Evolutionary conservation across 2,329 filamentous ascomycete species (phyloP).

Genomic region (Paecilomyces variotii): DNA sequence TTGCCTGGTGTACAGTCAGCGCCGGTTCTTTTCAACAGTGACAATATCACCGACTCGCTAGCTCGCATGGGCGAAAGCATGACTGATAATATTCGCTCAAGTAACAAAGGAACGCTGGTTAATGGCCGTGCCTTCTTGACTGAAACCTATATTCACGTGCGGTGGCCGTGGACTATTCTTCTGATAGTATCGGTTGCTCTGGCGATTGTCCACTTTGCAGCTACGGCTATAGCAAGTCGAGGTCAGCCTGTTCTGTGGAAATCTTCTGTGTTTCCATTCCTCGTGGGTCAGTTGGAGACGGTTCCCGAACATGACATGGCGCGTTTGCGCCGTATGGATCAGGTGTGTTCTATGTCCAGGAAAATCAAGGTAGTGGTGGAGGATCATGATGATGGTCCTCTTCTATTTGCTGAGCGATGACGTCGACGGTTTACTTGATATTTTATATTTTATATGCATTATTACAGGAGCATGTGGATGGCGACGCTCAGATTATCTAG

Average conservation of each 20-base stretch:
- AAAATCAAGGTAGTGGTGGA: too few species aligned
- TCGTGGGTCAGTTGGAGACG: background rate
- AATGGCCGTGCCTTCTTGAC: slow-evolving; percentile 11
- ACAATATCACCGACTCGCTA: slow-evolving; percentile 2
- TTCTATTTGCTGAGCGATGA: too few species aligned
- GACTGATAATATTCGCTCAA: slow-evolving; percentile 9
- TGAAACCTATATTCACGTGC: slow-evolving; percentile 22
- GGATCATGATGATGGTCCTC: too few species aligned
- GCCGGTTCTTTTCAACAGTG: background rate
- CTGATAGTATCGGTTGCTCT: slow-evolving; percentile 13
- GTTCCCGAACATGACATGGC: background rate
- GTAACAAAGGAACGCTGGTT: slow-evolving; percentile 5
- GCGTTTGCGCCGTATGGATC: too few species aligned
- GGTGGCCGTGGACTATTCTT: slow-evolving; percentile 24
- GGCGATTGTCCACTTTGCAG: slow-evolving; percentile 14
- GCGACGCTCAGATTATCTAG: background rate
- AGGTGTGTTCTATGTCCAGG: too few species aligned
- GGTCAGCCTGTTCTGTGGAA: background rate
- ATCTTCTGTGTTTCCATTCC: background rate
- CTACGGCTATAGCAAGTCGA: background rate
- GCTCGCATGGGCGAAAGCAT: slow-evolving; percentile 9
- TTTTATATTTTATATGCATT: background rate
- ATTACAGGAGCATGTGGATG: background rate
- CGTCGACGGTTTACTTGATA: too few species aligned
- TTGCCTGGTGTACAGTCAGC: background rate